Evolutionary conservation across 306 rosid genomes (phyloP).

Genomic region (Trichosanthes truncata): DNA sequence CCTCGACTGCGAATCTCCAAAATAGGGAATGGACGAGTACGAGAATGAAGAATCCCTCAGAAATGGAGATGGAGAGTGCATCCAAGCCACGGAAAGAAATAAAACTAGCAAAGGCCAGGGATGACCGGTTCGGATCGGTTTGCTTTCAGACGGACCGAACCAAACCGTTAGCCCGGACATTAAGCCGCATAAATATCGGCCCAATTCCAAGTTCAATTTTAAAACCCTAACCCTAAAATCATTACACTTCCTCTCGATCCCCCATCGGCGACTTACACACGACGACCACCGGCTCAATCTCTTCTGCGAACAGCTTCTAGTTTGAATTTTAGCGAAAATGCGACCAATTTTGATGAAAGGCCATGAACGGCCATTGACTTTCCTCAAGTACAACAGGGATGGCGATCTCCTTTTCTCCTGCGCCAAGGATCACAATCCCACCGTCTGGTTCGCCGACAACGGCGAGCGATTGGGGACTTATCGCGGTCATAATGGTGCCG

Average conservation of each 20-base stretch:
- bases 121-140: neutral
- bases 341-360: conserved; percentile 98
- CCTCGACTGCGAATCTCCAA: too few species aligned
- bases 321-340: conserved; percentile 22
- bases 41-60: too few species aligned
- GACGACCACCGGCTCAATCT: neutral
- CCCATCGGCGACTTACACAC: neutral
- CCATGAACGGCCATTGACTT: conserved; percentile 90
- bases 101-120: too few species aligned
- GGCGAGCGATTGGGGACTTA: conserved; percentile 91
- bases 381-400: conserved; percentile 76
- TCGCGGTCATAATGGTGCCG: conserved; percentile 91
- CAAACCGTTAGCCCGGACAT: neutral
- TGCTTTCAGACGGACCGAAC: neutral
- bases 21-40: too few species aligned
- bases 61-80: too few species aligned
- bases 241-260: neutral
- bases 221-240: neutral
- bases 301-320: neutral
- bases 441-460: conserved; percentile 94
- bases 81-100: too few species aligned
- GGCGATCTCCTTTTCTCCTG: conserved; percentile 89
- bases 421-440: conserved; percentile 79
- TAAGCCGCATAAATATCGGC: neutral
- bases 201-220: neutral